A percentile compares a stretch with the other conserved stretches of the same genome.
Conservation (phyloP, 257 asterid species). For the Cruciata laevipes region DNA sequence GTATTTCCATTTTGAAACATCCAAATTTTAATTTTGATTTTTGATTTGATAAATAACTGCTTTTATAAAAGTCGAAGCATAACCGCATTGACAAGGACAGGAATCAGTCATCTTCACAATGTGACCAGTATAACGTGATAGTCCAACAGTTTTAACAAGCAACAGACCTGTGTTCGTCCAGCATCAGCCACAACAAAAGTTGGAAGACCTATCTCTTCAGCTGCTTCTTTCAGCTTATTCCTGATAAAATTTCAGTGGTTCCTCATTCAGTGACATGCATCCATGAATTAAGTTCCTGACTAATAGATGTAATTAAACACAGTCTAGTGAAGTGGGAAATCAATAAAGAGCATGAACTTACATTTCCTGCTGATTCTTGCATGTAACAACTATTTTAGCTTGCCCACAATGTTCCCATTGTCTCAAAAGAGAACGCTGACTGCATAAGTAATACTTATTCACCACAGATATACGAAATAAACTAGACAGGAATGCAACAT, state of each 20-base stretch:
- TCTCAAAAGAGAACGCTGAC: conserved; percentile 71
- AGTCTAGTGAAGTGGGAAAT: not conserved
- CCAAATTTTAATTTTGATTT: not conserved
- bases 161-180: conserved; percentile 83
- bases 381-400: conserved; percentile 87
- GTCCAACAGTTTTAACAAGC: not conserved
- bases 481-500: not conserved
- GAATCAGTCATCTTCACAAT: not conserved
- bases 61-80: not conserved
- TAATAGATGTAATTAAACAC: conserved; percentile 1
- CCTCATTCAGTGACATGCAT: not conserved
- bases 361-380: conserved; percentile 99
- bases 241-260: conserved; percentile 27
- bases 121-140: not conserved
- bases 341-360: conserved; percentile 36
- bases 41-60: no score
- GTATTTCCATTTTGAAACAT: no score
- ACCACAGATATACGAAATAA: not conserved
- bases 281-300: conserved; percentile 1
- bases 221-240: conserved; percentile 87
- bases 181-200: conserved; percentile 97
- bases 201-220: conserved; percentile 80
- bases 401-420: conserved; percentile 91
- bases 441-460: conserved; percentile 27
- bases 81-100: not conserved